Evolutionary conservation across 1,284 basidiomycete genomes (phyloP).

Genomic region (Entoloma clypeatum): DNA sequence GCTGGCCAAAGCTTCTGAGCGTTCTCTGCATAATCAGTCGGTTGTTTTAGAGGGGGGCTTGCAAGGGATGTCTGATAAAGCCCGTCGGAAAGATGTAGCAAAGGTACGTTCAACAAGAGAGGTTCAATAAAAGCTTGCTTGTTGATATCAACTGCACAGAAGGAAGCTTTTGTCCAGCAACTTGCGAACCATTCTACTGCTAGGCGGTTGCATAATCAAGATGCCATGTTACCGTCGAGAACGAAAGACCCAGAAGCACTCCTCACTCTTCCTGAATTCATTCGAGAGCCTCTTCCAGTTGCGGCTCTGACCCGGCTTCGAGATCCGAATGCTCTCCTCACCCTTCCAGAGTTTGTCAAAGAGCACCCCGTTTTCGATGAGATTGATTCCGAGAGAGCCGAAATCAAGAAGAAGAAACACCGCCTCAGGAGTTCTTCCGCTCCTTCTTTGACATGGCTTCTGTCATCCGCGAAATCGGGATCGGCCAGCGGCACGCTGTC

Average conservation of each 20-base stretch:
- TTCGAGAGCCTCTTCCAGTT: conserved; percentile 49
- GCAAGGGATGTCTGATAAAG: conserved; percentile 48
- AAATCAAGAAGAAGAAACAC: conserved; percentile 31
- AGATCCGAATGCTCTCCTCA: conserved; percentile 50
- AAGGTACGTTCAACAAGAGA: conserved; percentile 43
- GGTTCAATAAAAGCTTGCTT: conserved; percentile 4
- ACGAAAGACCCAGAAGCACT: conserved; percentile 55
- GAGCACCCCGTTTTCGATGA: conserved; percentile 31
- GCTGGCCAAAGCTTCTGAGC: conserved; percentile 66
- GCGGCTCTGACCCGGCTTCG: conserved; percentile 29
- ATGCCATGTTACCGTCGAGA: conserved; percentile 49
- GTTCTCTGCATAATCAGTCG: conserved; percentile 64
- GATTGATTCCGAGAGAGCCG: conserved; percentile 12
- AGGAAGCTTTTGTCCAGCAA: conserved; percentile 67
- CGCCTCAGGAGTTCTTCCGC: conserved; percentile 68
- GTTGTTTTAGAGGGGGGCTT: conserved; percentile 60
- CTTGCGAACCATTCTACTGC: conserved; percentile 63
- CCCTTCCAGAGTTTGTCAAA: conserved; percentile 57
- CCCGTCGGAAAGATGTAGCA: conserved; percentile 50
- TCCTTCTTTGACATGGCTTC: conserved; percentile 66
- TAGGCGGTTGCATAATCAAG: conserved; percentile 68
- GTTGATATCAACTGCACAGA: conserved; percentile 36
- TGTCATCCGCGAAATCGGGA: conserved; percentile 32
- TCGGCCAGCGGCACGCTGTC: conserved; percentile 14
- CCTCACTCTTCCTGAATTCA: conserved; percentile 62